These are phyloP conservation scores for Fusarium redolens DNA, from an alignment of 2,329 filamentous ascomycete genomes.

Conservation along the genomic window DNA sequence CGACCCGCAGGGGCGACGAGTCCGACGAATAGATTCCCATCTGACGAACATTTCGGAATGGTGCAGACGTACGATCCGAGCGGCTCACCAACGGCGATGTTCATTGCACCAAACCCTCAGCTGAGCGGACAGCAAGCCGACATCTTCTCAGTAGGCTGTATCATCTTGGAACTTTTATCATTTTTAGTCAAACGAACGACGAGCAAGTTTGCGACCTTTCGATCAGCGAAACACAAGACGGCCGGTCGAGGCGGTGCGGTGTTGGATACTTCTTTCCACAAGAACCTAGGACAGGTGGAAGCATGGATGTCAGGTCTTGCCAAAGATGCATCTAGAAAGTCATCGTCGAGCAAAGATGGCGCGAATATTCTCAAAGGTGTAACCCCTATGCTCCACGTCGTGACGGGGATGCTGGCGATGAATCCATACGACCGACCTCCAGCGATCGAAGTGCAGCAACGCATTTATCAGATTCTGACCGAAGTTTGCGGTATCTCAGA, in stretches of 20 bases:
- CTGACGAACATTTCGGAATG: constrained; percentile 53
- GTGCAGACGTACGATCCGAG: constrained; percentile 45
- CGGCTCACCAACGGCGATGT: constrained; percentile 47
- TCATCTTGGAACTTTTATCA: constrained; percentile 77
- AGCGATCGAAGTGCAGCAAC: constrained; percentile 63
- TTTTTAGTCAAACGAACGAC: constrained; percentile 76
- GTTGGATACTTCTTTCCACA: constrained; percentile 77
- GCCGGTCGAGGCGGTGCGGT: constrained; percentile 69
- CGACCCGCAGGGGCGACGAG: constrained; percentile 52
- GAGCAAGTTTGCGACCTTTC: constrained; percentile 73
- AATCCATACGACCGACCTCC: constrained; percentile 65
- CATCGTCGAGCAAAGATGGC: constrained; percentile 50
- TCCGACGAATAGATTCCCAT: constrained; percentile 51
- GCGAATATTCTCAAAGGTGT: constrained; percentile 63
- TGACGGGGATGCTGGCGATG: constrained; percentile 65
- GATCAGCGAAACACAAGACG: constrained; percentile 72
- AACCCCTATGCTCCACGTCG: constrained; percentile 63
- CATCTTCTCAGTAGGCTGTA: constrained; percentile 78
- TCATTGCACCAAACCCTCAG: constrained; percentile 55
- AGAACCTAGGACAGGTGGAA: constrained; percentile 75
- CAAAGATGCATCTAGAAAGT: constrained; percentile 66
- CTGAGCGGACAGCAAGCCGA: constrained; percentile 71
- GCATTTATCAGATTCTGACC: constrained; percentile 64
- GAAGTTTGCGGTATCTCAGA: constrained; percentile 60
- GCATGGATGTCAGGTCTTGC: constrained; percentile 73